phyloP scores from a whole-genome alignment of 257 asterid genomes.

The Mitragyna speciosa region DNA sequence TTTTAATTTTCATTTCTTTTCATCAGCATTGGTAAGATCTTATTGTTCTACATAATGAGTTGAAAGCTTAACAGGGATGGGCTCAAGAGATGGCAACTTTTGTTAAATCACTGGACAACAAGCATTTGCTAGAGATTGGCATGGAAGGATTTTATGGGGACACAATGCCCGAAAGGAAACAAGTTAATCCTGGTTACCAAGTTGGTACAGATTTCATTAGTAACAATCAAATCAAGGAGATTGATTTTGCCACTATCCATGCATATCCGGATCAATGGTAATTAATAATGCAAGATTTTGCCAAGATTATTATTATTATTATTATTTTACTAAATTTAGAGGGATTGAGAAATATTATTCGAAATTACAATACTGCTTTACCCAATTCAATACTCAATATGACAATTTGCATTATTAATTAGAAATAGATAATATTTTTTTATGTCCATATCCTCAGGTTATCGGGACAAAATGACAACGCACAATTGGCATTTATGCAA shows the following conservation, averaged over 20 bases:
- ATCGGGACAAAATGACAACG: conserved; percentile 48
- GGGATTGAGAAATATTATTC: no score
- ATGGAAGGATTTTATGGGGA: conserved; percentile 77
- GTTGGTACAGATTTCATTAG: conserved; percentile 64
- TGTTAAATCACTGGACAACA: conserved; percentile 56
- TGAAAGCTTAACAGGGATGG: conserved; percentile 34
- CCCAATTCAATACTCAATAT: no score
- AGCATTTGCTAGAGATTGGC: conserved; percentile 54
- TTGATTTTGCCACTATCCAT: conserved; percentile 68
- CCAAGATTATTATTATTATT: not conserved
- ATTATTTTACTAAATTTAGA: no score
- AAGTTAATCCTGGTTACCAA: conserved; percentile 49
- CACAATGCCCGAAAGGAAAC: conserved; percentile 39
- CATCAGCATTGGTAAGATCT: not conserved
- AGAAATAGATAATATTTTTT: no score
- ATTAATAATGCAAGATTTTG: not conserved
- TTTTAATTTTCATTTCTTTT: not conserved
- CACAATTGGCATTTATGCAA: conserved; percentile 63
- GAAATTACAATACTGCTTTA: no score
- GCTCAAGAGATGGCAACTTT: conserved; percentile 48
- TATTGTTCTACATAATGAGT: not conserved
- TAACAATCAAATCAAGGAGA: conserved; percentile 35
- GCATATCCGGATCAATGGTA: conserved; percentile 58
- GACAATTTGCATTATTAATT: no score
- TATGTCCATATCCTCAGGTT: conserved; percentile 37